Evolutionary conservation across 768 basidiomycete species (phyloP), one percentile per base, ranked within the genome.

Genomic region (Mycena sanguinolenta): DNA sequence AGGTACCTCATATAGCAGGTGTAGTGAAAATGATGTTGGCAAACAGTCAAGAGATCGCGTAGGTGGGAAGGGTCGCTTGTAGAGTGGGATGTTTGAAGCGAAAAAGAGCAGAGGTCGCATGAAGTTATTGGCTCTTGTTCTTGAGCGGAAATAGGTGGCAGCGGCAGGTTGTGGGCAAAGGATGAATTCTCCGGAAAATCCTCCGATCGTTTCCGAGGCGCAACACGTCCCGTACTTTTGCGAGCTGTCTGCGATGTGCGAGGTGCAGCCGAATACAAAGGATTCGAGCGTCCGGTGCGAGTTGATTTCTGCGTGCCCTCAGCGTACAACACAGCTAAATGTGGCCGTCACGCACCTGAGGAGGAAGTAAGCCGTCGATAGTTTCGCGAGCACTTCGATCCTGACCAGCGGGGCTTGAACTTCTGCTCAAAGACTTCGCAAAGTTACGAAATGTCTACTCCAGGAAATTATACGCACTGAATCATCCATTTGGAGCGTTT

Each of bases 1-100:
- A 72, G 62, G 44, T 49, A 62, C 2, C 36, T 38, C 49, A 69
- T 57, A 27, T 69, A 69, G 30, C 67, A 72, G 34, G 32, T 16
- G 25, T 62, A 58, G 46, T 72, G 67, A 27, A 72, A 69, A 30
- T 49, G 19, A 53, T 72, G 71, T 7, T 53, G 25, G 46, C 71
- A 72, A 17, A 21, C 60, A 6, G 67, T 65, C 23, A 12, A 62
- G 32, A 72, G n/a, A 57, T 36, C n/a, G 7, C 58, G 58, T 19
- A n/a, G 59, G n/a, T 65, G 59, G 21, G 57, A 50, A 46, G 23
- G 59, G 53, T 61, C 44, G 46, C 19, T 5, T 28, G 27, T n/a
- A n/a, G 44, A 12, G 32, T 23, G 21, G 3, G 21, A 14, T 19
- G 44, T 46, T 46, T 46, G 44, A 46, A 64, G 55, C 4, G 70